Evolutionary conservation across 2,329 filamentous ascomycete species (phyloP).

Genomic region (Karstenula rhodostoma): DNA sequence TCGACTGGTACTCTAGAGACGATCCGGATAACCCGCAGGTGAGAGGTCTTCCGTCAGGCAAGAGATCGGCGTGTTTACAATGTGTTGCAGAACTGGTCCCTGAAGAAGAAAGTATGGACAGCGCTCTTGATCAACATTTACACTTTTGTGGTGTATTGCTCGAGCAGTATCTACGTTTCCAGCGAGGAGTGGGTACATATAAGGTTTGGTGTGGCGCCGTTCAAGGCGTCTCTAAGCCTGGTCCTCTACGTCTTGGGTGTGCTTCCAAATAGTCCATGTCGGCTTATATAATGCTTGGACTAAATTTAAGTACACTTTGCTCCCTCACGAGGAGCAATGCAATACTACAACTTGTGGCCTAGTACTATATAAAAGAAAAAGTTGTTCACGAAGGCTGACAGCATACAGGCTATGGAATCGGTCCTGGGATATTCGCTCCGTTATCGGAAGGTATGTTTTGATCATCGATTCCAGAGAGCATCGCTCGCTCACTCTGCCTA

Average conservation of each 20-base stretch:
- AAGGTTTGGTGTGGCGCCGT: slow-evolving; percentile 55
- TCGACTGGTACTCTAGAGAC: slow-evolving; percentile 38
- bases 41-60: not conserved
- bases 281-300: too few relatives aligned
- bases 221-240: slow-evolving; percentile 59
- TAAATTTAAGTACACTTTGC: too few relatives aligned
- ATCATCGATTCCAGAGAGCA: slow-evolving; percentile 54
- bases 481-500: not conserved
- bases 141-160: slow-evolving; percentile 61
- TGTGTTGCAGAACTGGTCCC: slow-evolving; percentile 47
- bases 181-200: slow-evolving; percentile 52
- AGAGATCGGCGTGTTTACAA: not conserved
- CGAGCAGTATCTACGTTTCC: slow-evolving; percentile 61
- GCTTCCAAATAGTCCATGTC: too few relatives aligned
- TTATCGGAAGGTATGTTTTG: slow-evolving; percentile 50
- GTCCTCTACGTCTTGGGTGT: slow-evolving; percentile 59
- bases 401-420: slow-evolving; percentile 40
- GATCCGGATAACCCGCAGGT: slow-evolving; percentile 47
- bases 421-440: slow-evolving; percentile 49
- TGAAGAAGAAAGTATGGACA: slow-evolving; percentile 53
- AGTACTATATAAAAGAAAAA: too few relatives aligned
- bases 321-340: too few relatives aligned
- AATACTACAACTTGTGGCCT: too few relatives aligned
- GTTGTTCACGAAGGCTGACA: not conserved
- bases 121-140: slow-evolving; percentile 58